phyloP scores from a whole-genome alignment of 73 alveolate species.

The Paramecium bursaria region DNA sequence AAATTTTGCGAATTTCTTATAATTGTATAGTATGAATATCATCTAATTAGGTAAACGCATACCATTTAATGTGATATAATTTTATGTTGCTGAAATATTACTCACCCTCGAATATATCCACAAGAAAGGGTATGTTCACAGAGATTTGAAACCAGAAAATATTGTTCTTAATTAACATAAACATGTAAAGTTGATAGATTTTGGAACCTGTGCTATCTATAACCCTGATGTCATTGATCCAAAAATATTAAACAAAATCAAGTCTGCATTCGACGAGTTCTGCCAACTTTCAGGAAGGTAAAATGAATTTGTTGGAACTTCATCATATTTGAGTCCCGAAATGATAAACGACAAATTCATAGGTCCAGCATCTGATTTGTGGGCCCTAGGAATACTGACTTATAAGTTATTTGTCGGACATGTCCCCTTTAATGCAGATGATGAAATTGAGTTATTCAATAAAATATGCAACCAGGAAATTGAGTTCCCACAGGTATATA shows the following conservation, averaged over 20 bases:
- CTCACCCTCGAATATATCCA: constrained; percentile 56
- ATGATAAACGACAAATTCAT: constrained; percentile 74
- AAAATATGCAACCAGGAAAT: too few species aligned
- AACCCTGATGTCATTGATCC: not conserved
- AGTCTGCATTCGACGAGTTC: too few species aligned
- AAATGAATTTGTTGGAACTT: constrained; percentile 79
- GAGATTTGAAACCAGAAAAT: constrained; percentile 96
- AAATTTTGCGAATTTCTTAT: constrained; percentile 48
- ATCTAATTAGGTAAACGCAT: not conserved
- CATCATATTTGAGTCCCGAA: constrained; percentile 81
- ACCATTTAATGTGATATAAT: constrained; percentile 48
- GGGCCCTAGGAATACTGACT: constrained; percentile 83
- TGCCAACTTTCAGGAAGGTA: too few species aligned
- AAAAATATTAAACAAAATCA: not conserved
- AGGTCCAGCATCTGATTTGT: constrained; percentile 75
- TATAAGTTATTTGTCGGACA: constrained; percentile 75
- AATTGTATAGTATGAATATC: constrained; percentile 1
- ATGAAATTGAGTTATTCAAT: constrained; percentile 53
- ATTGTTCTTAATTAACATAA: constrained; percentile 80
- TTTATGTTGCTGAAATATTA: constrained; percentile 72
- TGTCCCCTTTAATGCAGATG: constrained; percentile 72
- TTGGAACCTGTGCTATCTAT: constrained; percentile 73
- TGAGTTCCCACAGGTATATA: too few species aligned
- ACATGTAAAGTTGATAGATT: constrained; percentile 89
- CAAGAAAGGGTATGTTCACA: constrained; percentile 68